Base-by-base conservation (phyloP, 257 asterid genomes). In the Solanum virginianum region DNA sequence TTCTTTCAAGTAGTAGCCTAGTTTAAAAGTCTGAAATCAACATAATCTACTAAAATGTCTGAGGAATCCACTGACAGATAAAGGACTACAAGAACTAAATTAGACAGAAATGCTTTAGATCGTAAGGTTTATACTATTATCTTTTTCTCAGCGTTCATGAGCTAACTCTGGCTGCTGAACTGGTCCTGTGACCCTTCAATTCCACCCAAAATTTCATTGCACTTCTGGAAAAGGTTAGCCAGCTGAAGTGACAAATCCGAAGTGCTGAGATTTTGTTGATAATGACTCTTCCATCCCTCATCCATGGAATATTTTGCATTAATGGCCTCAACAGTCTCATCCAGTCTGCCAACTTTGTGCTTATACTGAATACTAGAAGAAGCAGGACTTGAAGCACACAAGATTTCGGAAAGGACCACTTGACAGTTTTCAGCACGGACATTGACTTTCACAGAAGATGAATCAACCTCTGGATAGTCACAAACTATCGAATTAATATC, bases 141-240 rank as follows among this genome's bases (percentile, higher is more conserved):
- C 60, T 47, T 47, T 41, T 49, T 49, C 82, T 43, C 57, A 4
- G 29, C 16, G 54, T 45, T 47, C 57, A 69, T 75, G 24, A 24
- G 82, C 14, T 49, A 9, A 24, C 45, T 75, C 82, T 8, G 39
- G 57, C 13, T n/a, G 57, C 57, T 72, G 80, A 20, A 24, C 43
- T 51, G 24, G 22, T 49, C 10, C 60, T 24, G 81, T 22, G 71
- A 53, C 55, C 16, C 77, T 39, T 65, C 79, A 53, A 83, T 57
- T 57, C 68, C 80, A 29, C 81, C 59, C 71, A 86, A 65, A 62
- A 86, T 65, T 39, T 80, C 85, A 45, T 83, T 53, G 82, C 84
- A 86, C 43, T 15, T 51, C 7, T 54, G 5, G 63, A 86, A 71
- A 69, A 83, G 77, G 81, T 77, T 39, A 15, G 82, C 36, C 47